phyloP scores from a whole-genome alignment of 2,329 filamentous ascomycete species.

The Stagonosporopsis vannaccii region DNA sequence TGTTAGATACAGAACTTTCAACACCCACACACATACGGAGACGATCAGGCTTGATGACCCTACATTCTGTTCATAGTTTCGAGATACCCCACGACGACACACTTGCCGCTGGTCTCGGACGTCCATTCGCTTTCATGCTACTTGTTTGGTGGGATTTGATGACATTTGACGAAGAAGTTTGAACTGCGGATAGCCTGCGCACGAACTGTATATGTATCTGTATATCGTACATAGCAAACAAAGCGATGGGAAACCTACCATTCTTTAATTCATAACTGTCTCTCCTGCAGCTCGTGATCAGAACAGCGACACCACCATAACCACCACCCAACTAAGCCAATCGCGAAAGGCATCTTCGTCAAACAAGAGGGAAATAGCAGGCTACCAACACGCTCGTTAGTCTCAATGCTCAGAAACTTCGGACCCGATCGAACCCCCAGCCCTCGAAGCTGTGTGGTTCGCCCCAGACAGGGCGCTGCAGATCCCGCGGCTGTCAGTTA shows the following conservation, averaged over 20 bases:
- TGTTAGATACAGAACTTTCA: conserved; percentile 27
- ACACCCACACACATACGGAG: not conserved
- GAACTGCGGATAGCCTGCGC: not conserved
- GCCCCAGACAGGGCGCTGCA: not conserved
- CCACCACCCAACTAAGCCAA: too few species aligned
- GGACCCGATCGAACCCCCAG: not conserved
- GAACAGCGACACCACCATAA: not conserved
- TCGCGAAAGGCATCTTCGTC: too few species aligned
- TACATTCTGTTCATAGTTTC: conserved; percentile 30
- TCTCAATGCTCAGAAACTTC: not conserved
- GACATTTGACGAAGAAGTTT: not conserved
- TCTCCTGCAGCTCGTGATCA: not conserved
- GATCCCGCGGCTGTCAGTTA: conserved; percentile 6
- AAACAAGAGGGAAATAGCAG: not conserved
- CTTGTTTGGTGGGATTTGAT: conserved; percentile 11
- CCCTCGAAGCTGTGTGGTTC: not conserved
- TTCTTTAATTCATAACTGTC: not conserved
- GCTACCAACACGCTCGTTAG: not conserved
- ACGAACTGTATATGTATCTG: conserved; percentile 1
- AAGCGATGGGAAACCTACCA: not conserved
- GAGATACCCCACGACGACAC: conserved; percentile 39
- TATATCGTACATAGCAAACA: conserved; percentile 7
- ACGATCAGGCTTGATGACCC: conserved; percentile 19
- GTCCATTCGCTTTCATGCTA: conserved; percentile 37
- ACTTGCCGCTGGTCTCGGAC: conserved; percentile 43